Percentiles rank a stretch among this genome's conserved stretches.
phyloP scores from a whole-genome alignment of 805 yeast species.

The Saturnispora bothae region DNA sequence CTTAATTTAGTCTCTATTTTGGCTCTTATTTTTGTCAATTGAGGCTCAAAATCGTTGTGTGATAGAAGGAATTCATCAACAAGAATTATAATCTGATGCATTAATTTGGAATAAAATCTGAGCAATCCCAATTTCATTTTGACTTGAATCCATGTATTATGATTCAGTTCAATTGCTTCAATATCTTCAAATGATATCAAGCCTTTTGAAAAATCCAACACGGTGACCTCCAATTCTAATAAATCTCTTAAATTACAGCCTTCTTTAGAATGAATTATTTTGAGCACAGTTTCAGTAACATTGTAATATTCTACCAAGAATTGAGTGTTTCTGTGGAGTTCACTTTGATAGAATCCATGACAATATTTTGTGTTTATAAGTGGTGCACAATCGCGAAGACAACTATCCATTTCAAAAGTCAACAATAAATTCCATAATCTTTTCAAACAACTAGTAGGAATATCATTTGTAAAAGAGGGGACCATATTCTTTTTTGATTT shows the following conservation, averaged over 20 bases:
- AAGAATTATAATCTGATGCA: neutral
- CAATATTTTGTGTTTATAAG: slow-evolving; percentile 13
- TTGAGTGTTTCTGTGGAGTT: no score
- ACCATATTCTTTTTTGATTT: no score
- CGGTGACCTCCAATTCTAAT: neutral
- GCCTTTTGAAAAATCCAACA: neutral
- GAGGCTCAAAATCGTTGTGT: neutral
- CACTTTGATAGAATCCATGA: no score
- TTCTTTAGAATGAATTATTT: neutral
- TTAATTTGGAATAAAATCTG: neutral
- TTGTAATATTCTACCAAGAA: no score
- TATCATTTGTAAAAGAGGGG: slow-evolving; percentile 2
- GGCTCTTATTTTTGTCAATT: neutral
- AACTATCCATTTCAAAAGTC: slow-evolving; percentile 10
- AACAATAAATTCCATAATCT: slow-evolving; percentile 15
- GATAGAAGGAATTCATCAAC: neutral
- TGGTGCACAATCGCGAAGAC: slow-evolving; percentile 7
- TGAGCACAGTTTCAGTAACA: no score
- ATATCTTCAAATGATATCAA: slow-evolving; percentile 2
- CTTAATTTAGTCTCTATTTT: neutral
- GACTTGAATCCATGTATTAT: slow-evolving; percentile 7
- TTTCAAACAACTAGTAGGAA: slow-evolving; percentile 5
- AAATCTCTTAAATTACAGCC: neutral
- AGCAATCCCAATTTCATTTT: slow-evolving; percentile 5
- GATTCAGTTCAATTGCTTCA: slow-evolving; percentile 1